Percentiles rank a stretch among this genome's conserved stretches.
These are phyloP conservation scores for Luzula sylvatica DNA, from an alignment of 176 grass and related monocot genomes.

Conservation along the genomic window DNA sequence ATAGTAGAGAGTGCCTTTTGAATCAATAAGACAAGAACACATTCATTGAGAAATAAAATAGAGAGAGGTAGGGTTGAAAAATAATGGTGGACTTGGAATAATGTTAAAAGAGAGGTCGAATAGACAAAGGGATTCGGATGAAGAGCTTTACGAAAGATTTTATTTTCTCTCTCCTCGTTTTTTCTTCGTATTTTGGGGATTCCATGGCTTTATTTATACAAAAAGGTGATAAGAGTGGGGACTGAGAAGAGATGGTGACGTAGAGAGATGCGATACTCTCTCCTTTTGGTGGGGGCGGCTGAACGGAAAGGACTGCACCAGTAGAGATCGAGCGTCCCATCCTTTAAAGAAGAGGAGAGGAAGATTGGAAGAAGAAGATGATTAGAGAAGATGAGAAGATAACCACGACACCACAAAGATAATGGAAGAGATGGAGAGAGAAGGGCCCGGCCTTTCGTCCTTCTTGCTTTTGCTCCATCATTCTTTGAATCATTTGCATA, in stretches of 20 bases:
- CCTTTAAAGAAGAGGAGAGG: background rate
- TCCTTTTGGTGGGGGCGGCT: conserved; percentile 14
- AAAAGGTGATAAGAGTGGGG: background rate
- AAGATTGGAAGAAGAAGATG: background rate
- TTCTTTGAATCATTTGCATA: too few species aligned
- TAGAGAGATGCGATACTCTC: background rate
- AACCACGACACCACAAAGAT: background rate
- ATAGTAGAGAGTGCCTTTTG: background rate
- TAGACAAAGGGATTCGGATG: background rate
- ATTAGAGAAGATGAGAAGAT: background rate
- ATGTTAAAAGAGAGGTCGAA: background rate
- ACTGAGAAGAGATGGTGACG: conserved; percentile 20
- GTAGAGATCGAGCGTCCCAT: conserved; percentile 9
- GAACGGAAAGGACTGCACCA: conserved; percentile 14
- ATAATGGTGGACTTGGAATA: background rate
- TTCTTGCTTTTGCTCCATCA: too few species aligned
- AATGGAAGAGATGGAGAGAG: too few species aligned
- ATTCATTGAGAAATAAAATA: background rate
- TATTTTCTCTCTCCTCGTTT: too few species aligned
- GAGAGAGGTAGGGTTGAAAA: background rate
- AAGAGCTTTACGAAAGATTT: background rate
- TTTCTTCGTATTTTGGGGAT: background rate
- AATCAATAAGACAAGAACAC: background rate
- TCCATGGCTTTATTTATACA: background rate
- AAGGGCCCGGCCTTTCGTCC: too few species aligned